A percentile compares a stretch with the other conserved stretches of the same genome.
phyloP scores from a whole-genome alignment of 805 yeast genomes.

The Metschnikowia henanensis region DNA sequence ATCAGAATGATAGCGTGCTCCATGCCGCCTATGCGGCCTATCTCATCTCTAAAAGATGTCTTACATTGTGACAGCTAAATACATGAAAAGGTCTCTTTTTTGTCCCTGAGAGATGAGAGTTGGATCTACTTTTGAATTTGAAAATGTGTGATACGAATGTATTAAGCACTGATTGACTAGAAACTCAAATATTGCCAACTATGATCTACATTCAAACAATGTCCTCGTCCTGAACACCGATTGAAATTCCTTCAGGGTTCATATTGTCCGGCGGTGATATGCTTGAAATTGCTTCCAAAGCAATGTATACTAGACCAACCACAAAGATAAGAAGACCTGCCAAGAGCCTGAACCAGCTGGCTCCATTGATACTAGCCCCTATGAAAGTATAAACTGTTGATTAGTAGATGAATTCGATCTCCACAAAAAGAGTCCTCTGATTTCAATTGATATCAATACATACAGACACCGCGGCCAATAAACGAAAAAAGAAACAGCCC shows the following conservation, averaged over 20 bases:
- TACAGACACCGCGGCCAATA: constrained; percentile 71
- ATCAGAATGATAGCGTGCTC: too few relatives aligned
- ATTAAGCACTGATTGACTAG: background rate
- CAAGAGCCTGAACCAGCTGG: constrained; percentile 54
- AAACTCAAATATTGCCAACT: background rate
- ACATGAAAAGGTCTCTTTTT: too few relatives aligned
- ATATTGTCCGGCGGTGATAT: constrained; percentile 82
- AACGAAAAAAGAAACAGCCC: constrained; percentile 70
- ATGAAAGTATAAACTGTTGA: constrained; percentile 37
- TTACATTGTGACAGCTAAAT: too few relatives aligned
- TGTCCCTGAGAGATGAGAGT: too few relatives aligned
- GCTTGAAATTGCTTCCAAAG: constrained; percentile 70
- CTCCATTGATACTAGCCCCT: constrained; percentile 44
- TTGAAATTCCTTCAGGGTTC: constrained; percentile 47
- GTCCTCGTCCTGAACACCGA: constrained; percentile 42
- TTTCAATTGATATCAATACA: too few relatives aligned
- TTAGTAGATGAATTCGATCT: constrained; percentile 18
- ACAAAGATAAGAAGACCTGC: constrained; percentile 58
- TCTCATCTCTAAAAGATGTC: too few relatives aligned
- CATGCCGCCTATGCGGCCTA: too few relatives aligned
- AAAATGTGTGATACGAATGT: too few relatives aligned
- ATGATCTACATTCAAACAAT: constrained; percentile 16
- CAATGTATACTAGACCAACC: constrained; percentile 59
- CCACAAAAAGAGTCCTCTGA: background rate
- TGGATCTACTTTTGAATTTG: too few relatives aligned